Conservation (phyloP, 2,329 filamentous ascomycete genomes). For the Elsinoe arachidis region DNA sequence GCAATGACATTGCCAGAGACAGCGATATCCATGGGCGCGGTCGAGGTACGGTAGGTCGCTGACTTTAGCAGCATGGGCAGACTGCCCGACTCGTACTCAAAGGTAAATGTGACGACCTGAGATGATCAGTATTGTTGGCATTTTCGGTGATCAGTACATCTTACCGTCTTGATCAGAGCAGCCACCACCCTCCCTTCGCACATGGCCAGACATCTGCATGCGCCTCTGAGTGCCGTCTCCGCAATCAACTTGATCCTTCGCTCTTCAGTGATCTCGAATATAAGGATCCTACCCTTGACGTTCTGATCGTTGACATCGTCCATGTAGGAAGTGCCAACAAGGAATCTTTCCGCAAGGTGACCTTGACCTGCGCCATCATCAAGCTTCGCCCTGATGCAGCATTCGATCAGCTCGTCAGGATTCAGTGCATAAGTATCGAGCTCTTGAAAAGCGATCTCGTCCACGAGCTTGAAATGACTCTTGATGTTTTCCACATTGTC, state of each 20-base stretch:
- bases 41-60: conserved; percentile 71
- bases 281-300: conserved; percentile 67
- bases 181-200: conserved; percentile 72
- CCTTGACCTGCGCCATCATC: conserved; percentile 43
- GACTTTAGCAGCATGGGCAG: conserved; percentile 54
- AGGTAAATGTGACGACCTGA: conserved; percentile 51
- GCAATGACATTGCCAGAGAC: conserved; percentile 68
- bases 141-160: conserved; percentile 19
- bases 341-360: conserved; percentile 60
- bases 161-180: conserved; percentile 78
- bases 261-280: conserved; percentile 73
- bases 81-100: conserved; percentile 48
- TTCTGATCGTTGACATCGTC: conserved; percentile 48
- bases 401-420: conserved; percentile 70
- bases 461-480: conserved; percentile 79
- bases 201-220: conserved; percentile 69
- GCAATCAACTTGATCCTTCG: conserved; percentile 64
- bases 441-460: conserved; percentile 78
- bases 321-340: conserved; percentile 82
- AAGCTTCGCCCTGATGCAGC: conserved; percentile 69
- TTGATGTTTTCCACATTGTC: conserved; percentile 65
- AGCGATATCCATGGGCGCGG: conserved; percentile 72
- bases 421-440: conserved; percentile 62
- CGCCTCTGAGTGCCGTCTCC: conserved; percentile 63
- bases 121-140: conserved; percentile 10